Conservation (phyloP, 495 filamentous ascomycete genomes). For the Melanomma pulvis-pyrius region DNA sequence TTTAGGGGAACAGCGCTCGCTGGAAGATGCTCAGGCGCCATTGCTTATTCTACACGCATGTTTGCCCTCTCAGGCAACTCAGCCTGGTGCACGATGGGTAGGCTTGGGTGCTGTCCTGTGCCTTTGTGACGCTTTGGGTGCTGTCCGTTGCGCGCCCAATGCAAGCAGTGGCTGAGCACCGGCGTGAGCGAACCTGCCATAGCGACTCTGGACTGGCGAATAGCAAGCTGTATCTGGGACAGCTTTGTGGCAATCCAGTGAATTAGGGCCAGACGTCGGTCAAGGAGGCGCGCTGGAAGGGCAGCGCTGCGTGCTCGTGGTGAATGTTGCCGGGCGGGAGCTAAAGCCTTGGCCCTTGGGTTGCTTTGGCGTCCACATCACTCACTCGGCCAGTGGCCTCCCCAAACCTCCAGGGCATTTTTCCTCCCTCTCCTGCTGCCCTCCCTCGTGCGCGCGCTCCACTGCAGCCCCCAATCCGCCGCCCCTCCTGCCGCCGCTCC, state of each 20-base stretch:
- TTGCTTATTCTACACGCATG: not conserved
- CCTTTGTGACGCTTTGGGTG: too few species aligned
- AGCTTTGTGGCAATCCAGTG: not conserved
- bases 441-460: not conserved
- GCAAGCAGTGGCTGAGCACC: not conserved
- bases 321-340: not conserved
- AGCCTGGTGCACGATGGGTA: not conserved
- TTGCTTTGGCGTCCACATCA: not conserved
- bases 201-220: not conserved
- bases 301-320: not conserved
- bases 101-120: not conserved
- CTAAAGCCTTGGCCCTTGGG: not conserved
- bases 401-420: not conserved
- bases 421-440: not conserved
- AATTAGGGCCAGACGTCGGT: not conserved
- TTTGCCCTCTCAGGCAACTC: not conserved
- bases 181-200: not conserved
- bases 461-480: not conserved
- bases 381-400: not conserved
- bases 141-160: not conserved
- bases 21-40: not conserved
- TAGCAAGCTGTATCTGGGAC: not conserved
- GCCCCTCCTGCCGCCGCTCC: not conserved
- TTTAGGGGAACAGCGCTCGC: not conserved
- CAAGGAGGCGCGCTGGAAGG: too few species aligned